A percentile compares a stretch with the other conserved stretches of the same genome.
Evolutionary conservation across 2,329 filamentous ascomycete genomes (phyloP).

Genomic region (Aspergillus brasiliensis): DNA sequence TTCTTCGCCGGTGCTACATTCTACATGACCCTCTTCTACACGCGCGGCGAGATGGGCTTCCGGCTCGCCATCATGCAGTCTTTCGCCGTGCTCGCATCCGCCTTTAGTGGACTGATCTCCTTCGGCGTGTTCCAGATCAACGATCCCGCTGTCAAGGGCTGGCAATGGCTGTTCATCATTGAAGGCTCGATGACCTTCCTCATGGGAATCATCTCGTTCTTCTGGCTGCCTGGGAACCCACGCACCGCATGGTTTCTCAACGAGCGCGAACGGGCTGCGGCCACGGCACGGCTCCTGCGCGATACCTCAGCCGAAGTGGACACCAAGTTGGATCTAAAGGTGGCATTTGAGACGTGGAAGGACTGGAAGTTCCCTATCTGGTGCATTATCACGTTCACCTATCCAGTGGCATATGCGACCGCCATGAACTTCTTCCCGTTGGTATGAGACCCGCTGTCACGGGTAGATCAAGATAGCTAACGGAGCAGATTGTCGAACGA

Average conservation of each 20-base stretch:
- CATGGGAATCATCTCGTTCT: constrained; percentile 30
- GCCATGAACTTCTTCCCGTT: constrained; percentile 53
- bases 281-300: constrained; percentile 46
- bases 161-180: constrained; percentile 51
- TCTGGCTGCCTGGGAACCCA: constrained; percentile 37
- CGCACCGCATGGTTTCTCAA: constrained; percentile 44
- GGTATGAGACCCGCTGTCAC: constrained; percentile 17
- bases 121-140: constrained; percentile 53
- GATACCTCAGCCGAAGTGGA: constrained; percentile 48
- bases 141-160: constrained; percentile 49
- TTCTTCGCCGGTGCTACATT: constrained; percentile 60
- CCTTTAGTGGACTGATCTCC: constrained; percentile 45
- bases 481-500: constrained; percentile 42
- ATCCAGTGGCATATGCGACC: constrained; percentile 51
- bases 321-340: constrained; percentile 42
- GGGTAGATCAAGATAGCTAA: neutral
- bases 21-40: constrained; percentile 55
- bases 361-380: constrained; percentile 48
- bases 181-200: constrained; percentile 43
- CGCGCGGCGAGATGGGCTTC: constrained; percentile 44
- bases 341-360: constrained; percentile 48
- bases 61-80: constrained; percentile 51
- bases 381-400: constrained; percentile 52
- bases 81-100: constrained; percentile 44
- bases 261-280: constrained; percentile 41